Conservation (phyloP, 2,329 filamentous ascomycete genomes). For the Epichloe glyceriae region DNA sequence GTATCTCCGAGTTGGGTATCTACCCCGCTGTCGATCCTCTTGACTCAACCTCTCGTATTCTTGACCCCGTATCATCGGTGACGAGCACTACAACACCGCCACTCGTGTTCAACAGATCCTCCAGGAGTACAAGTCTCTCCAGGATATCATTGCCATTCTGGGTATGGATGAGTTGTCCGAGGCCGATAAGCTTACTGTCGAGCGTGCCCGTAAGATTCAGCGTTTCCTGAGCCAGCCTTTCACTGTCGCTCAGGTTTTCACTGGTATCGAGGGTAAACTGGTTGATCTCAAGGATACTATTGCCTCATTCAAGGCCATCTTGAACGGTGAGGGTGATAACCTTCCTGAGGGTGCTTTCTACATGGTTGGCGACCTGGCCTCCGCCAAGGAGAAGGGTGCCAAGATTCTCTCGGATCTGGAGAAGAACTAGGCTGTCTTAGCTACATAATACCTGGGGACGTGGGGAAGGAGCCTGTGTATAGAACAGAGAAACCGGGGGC, state of each 20-base stretch:
- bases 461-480: slow-evolving; percentile 37
- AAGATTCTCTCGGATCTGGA: slow-evolving; percentile 98
- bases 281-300: slow-evolving; percentile 99
- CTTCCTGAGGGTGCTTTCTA: slow-evolving; percentile 91
- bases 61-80: slow-evolving; percentile 95
- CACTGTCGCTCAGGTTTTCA: slow-evolving; percentile 76
- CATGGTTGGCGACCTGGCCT: slow-evolving; percentile 96
- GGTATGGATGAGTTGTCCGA: slow-evolving; percentile 99
- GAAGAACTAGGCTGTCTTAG: slow-evolving; percentile 34
- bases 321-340: slow-evolving; percentile 88
- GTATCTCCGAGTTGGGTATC: slow-evolving; percentile 99
- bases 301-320: slow-evolving; percentile 90
- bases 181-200: slow-evolving; percentile 98
- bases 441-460: slow-evolving; percentile 24
- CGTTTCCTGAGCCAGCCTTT: slow-evolving; percentile 99
- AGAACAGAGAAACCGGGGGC: slow-evolving; percentile 41
- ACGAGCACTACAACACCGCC: slow-evolving; percentile 95
- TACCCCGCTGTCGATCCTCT: slow-evolving; percentile 99
- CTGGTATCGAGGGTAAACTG: slow-evolving; percentile 87
- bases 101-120: slow-evolving; percentile 97
- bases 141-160: slow-evolving; percentile 99
- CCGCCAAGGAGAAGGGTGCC: slow-evolving; percentile 92
- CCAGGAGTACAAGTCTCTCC: slow-evolving; percentile 99
- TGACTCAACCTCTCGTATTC: slow-evolving; percentile 98
- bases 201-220: slow-evolving; percentile 99